Percentiles rank a stretch among this genome's conserved stretches.
These are phyloP conservation scores for Zopfia rhizophila DNA, from an alignment of 2,329 filamentous ascomycete genomes.

Conservation along the genomic window DNA sequence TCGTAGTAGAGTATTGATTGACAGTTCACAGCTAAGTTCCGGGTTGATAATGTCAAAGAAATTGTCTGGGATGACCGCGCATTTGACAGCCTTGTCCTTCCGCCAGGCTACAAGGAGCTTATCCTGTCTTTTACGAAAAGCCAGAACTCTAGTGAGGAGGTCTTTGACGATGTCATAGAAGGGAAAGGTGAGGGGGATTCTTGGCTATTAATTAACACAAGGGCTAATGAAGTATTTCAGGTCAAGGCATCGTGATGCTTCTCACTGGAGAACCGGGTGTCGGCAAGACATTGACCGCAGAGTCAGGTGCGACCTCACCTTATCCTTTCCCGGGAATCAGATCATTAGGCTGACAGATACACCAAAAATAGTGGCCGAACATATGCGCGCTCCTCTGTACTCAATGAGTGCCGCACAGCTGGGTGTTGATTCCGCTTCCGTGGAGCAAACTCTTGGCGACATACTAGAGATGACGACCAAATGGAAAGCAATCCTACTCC, in stretches of 20 bases:
- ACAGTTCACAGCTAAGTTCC: slow-evolving; percentile 29
- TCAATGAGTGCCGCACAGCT: slow-evolving; percentile 31
- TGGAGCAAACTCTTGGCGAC: slow-evolving; percentile 21
- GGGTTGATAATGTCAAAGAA: slow-evolving; percentile 35
- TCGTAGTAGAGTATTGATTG: neutral
- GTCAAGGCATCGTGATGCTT: slow-evolving; percentile 32
- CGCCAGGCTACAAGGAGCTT: slow-evolving; percentile 38
- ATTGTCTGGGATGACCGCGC: slow-evolving; percentile 42
- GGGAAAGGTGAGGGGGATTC: slow-evolving; percentile 39
- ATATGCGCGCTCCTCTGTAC: slow-evolving; percentile 31
- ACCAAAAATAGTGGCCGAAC: slow-evolving; percentile 29
- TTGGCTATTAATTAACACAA: slow-evolving; percentile 12
- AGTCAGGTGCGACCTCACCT: slow-evolving; percentile 24
- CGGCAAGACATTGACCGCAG: slow-evolving; percentile 40
- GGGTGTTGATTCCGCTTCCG: slow-evolving; percentile 13
- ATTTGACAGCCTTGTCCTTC: slow-evolving; percentile 41
- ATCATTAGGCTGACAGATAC: slow-evolving; percentile 9
- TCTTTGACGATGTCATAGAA: slow-evolving; percentile 43
- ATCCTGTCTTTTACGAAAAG: slow-evolving; percentile 39
- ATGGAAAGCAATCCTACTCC: slow-evolving; percentile 61
- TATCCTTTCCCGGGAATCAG: slow-evolving; percentile 4
- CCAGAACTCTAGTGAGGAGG: slow-evolving; percentile 25
- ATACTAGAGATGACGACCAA: slow-evolving; percentile 56
- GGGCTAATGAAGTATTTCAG: slow-evolving; percentile 7
- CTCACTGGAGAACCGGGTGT: slow-evolving; percentile 34